Evolutionary conservation across 2,329 filamentous ascomycete species (phyloP).

Genomic region (Metarhizium robertsii): DNA sequence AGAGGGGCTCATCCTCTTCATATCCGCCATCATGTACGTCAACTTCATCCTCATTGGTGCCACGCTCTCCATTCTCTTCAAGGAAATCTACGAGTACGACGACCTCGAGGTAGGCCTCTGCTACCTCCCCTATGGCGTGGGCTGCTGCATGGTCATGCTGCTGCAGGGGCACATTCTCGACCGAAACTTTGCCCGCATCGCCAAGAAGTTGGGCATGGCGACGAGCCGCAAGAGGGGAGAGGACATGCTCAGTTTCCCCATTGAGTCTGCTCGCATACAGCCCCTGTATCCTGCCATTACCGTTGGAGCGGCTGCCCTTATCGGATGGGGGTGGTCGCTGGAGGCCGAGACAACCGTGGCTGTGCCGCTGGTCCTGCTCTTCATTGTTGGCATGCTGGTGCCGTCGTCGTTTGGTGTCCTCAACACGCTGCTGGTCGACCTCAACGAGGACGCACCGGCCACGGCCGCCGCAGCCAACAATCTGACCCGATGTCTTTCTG

Average conservation of each 20-base stretch:
- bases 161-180: slow-evolving; percentile 49
- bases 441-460: slow-evolving; percentile 50
- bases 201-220: slow-evolving; percentile 48
- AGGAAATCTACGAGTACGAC: slow-evolving; percentile 40
- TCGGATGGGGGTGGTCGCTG: slow-evolving; percentile 50
- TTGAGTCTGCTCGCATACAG: slow-evolving; percentile 45
- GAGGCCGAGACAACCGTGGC: slow-evolving; percentile 41
- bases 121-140: slow-evolving; percentile 44
- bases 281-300: slow-evolving; percentile 44
- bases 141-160: slow-evolving; percentile 38
- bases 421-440: slow-evolving; percentile 54
- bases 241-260: slow-evolving; percentile 41
- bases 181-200: slow-evolving; percentile 64
- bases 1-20: slow-evolving; percentile 42
- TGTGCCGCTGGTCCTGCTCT: slow-evolving; percentile 44
- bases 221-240: slow-evolving; percentile 50
- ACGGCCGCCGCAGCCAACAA: slow-evolving; percentile 58
- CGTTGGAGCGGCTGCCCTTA: slow-evolving; percentile 41
- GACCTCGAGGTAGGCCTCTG: slow-evolving; percentile 44
- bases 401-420: slow-evolving; percentile 55
- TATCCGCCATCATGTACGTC: slow-evolving; percentile 45
- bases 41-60: slow-evolving; percentile 45
- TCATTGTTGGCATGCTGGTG: slow-evolving; percentile 46
- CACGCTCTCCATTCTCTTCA: slow-evolving; percentile 42
- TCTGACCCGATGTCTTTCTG: slow-evolving; percentile 50